Evolutionary conservation across 441 rosid genomes (phyloP), one percentile per base, ranked within the genome.

Genomic region (Erodium chrysanthum): DNA sequence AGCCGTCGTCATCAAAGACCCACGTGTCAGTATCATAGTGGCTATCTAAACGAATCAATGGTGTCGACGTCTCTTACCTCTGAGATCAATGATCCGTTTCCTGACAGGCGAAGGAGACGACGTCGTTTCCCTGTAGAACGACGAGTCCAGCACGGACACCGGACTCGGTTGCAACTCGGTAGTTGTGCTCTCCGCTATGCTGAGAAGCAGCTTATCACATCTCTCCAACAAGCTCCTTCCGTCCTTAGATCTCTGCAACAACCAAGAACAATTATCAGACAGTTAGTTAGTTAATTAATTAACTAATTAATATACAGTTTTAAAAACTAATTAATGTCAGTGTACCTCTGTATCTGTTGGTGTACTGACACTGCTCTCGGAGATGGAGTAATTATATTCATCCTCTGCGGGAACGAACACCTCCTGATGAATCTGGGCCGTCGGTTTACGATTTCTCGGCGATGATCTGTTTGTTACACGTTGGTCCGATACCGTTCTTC

Each of bases 141-240:
- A 88, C 20, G 89, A 76, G 71, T 93, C 96, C 12, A 93, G 91
- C 68, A 93, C 98, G 0, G 98, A 93, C 4, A 91, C 93, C 0
- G 98, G 98, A 79, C 97, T 91, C 67, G 97, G 97, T 74, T 90
- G 98, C 75, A 84, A 77, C 77, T 87, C 89, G 35, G 75, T 69
- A 14, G 84, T 68, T 3, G 90, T 82, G 81, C 89, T 88, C 82
- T 89, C 96, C 0, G 97, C 96, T 27, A 90, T 90, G 81, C 86
- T 89, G 73, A 86, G 74, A 8, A 90, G 93, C 64, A 93, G 84
- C 83, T 86, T 88, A 71, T 84, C 96, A 67, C 98, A 90, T 74
- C 98, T 86, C 82, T 92, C 96, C 69, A 92, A 63, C 33, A 92
- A 66, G 73, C 70, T 77, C 74, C 77, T 85, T 7, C 96, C 91